These are phyloP conservation scores for Mrakia hoshinonis DNA, from an alignment of 768 basidiomycete species.

Conservation along the genomic window DNA sequence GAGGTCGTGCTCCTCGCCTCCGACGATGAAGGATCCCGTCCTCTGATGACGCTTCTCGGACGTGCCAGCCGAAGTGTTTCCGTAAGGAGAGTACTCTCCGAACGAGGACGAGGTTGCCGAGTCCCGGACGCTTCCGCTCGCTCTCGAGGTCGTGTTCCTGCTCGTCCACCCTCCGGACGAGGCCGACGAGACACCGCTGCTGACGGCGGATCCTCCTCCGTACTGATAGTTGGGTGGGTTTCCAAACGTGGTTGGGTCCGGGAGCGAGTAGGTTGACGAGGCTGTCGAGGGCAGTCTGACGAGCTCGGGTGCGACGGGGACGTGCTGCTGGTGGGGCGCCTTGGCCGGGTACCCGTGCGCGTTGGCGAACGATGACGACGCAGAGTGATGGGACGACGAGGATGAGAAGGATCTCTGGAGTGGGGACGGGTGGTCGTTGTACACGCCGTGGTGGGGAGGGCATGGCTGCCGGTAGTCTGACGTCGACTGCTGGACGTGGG, in stretches of 20 bases:
- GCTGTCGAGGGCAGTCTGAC: conserved; percentile 17
- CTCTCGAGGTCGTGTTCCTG: neutral
- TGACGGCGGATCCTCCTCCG: conserved; percentile 9
- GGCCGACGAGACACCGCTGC: conserved; percentile 7
- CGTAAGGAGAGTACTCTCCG: conserved; percentile 8
- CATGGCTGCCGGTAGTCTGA: too few species aligned
- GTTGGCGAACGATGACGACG: neutral
- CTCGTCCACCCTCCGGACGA: conserved; percentile 1
- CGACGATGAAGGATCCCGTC: neutral
- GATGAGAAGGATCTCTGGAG: neutral
- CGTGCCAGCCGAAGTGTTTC: neutral
- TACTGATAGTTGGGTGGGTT: conserved; percentile 5
- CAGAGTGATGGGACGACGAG: neutral
- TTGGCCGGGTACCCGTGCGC: neutral
- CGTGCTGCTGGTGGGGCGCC: neutral
- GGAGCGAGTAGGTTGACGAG: conserved; percentile 15
- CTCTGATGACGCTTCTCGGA: neutral
- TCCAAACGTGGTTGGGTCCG: conserved; percentile 16
- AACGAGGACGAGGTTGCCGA: neutral
- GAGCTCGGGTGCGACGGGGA: neutral
- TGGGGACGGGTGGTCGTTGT: neutral
- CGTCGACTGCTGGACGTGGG: too few species aligned
- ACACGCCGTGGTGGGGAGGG: neutral
- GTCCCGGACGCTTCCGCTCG: neutral
- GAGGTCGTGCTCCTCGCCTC: conserved; percentile 1